These are phyloP conservation scores for Neurospora intermedia DNA, from an alignment of 495 filamentous ascomycete species.

Conservation along the genomic window DNA sequence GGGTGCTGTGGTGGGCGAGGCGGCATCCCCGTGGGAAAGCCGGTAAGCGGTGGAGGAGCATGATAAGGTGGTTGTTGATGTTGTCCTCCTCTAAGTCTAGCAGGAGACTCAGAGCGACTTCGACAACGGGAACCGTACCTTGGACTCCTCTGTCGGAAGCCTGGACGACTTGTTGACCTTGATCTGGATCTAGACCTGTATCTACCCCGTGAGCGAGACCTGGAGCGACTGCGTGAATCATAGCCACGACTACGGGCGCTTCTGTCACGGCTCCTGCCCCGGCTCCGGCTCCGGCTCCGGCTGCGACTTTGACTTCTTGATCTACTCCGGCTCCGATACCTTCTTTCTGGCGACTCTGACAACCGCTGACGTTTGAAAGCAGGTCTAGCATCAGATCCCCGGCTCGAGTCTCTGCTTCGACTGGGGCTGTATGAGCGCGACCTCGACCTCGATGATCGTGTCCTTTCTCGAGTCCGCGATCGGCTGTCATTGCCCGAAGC, in stretches of 20 bases:
- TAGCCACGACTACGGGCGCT: background rate
- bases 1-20: background rate
- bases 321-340: conserved; percentile 2
- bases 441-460: conserved; percentile 12
- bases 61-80: background rate
- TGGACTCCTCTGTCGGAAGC: conserved; percentile 14
- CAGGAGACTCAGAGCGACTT: background rate
- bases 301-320: conserved; percentile 20
- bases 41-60: background rate
- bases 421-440: conserved; percentile 25
- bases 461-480: conserved; percentile 12
- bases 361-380: conserved; percentile 15
- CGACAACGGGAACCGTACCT: background rate
- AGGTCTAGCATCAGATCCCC: conserved; percentile 14
- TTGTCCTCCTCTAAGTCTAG: background rate
- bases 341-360: conserved; percentile 9
- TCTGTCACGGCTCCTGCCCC: conserved; percentile 17
- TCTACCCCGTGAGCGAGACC: conserved; percentile 18
- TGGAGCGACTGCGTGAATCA: conserved; percentile 4
- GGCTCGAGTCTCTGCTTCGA: conserved; percentile 15
- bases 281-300: conserved; percentile 29
- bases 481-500: conserved; percentile 7
- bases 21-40: background rate
- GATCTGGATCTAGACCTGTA: conserved; percentile 33
- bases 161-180: conserved; percentile 20